phyloP scores from a whole-genome alignment of 169 alveolate species.

The Cryptosporidium sp. region DNA sequence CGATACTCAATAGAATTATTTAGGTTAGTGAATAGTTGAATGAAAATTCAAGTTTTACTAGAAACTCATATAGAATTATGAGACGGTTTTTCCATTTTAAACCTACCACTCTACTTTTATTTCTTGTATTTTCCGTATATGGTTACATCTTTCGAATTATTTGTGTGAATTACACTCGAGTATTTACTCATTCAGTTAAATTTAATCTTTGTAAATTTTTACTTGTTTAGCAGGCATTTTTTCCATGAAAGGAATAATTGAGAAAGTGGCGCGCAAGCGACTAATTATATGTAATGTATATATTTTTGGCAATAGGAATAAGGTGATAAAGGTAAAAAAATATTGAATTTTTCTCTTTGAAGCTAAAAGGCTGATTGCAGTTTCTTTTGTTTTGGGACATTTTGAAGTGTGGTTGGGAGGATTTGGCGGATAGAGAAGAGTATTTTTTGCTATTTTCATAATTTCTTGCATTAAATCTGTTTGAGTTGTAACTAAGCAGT shows the following conservation, averaged over 20 bases:
- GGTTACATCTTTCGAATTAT: neutral
- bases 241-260: no score
- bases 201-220: no score
- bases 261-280: neutral
- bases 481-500: neutral
- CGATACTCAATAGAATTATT: neutral
- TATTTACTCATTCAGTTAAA: no score
- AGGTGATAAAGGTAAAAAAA: neutral
- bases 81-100: neutral
- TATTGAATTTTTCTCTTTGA: neutral
- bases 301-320: no score
- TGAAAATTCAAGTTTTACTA: neutral
- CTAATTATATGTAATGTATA: no score
- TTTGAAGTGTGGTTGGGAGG: neutral
- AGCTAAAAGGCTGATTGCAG: neutral
- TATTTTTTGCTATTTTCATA: neutral
- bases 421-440: neutral
- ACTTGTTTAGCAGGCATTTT: no score
- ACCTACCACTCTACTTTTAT: neutral
- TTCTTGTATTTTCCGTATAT: no score
- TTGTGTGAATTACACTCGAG: neutral
- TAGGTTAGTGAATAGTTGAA: no score
- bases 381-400: neutral
- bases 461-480: neutral
- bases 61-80: neutral